phyloP scores from a whole-genome alignment of 176 grass and related monocot genomes.

The Rhipidocladum racemiflorum region DNA sequence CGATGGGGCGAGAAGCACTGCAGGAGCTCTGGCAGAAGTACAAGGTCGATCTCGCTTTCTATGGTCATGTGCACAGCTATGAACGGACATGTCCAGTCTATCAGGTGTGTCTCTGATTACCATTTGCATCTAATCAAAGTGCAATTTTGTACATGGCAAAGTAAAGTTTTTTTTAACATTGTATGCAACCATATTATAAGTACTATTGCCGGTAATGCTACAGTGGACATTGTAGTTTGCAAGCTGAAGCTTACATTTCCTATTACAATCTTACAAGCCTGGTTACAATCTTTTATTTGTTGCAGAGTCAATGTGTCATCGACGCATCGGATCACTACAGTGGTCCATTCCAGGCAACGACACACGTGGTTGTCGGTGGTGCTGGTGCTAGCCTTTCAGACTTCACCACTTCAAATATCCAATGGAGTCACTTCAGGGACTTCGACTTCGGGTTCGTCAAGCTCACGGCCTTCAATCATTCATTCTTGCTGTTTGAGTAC shows the following conservation, averaged over 20 bases:
- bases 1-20: constrained; percentile 62
- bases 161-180: background rate
- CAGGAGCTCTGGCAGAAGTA: constrained; percentile 80
- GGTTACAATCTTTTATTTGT: constrained; percentile 5
- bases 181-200: background rate
- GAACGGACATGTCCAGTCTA: constrained; percentile 79
- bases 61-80: constrained; percentile 70
- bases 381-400: constrained; percentile 51
- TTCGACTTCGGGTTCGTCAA: constrained; percentile 68
- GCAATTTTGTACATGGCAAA: background rate
- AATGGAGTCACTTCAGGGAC: constrained; percentile 73
- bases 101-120: constrained; percentile 37
- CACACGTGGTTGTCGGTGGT: constrained; percentile 67
- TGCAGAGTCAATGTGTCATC: constrained; percentile 59
- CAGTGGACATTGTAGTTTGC: background rate
- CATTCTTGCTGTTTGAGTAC: constrained; percentile 72
- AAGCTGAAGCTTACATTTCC: constrained; percentile 4
- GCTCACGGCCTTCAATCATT: constrained; percentile 74
- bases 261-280: background rate
- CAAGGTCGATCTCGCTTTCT: constrained; percentile 73
- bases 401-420: constrained; percentile 37
- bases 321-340: constrained; percentile 54
- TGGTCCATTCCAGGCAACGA: constrained; percentile 61
- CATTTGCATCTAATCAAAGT: background rate
- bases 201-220: background rate